A percentile compares a stretch with the other conserved stretches of the same genome.
Conservation (phyloP, 192 early-diverging fungal species). For the Gigaspora rosea region DNA sequence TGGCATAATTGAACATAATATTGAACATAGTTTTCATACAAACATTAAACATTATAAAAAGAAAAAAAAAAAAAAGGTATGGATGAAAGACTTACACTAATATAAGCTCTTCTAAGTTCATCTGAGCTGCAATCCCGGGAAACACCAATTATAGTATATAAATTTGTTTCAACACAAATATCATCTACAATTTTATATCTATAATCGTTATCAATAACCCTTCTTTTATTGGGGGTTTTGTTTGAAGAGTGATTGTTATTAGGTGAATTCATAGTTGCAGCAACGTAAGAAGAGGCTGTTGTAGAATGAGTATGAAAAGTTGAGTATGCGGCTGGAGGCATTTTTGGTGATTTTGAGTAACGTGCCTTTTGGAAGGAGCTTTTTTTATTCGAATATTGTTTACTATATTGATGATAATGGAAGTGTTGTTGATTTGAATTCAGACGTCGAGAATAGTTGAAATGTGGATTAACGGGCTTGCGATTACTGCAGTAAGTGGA, state of each 20-base stretch:
- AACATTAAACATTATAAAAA: too few species aligned
- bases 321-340: slow-evolving; percentile 3
- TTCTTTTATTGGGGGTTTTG: not conserved
- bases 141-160: slow-evolving; percentile 53
- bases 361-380: not conserved
- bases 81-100: slow-evolving; percentile 35
- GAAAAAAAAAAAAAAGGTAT: too few species aligned
- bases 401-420: slow-evolving; percentile 1
- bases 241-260: not conserved
- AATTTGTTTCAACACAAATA: slow-evolving; percentile 51
- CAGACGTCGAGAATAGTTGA: too few species aligned
- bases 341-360: not conserved
- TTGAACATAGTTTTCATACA: not conserved
- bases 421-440: not conserved
- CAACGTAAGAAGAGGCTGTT: not conserved
- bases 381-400: not conserved
- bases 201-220: not conserved
- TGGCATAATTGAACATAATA: not conserved
- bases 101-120: slow-evolving; percentile 53
- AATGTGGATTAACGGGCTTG: too few species aligned
- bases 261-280: slow-evolving; percentile 2
- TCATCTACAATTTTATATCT: slow-evolving; percentile 50
- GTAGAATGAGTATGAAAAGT: not conserved
- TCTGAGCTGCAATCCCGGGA: slow-evolving; percentile 42
- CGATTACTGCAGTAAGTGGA: too few species aligned